These are phyloP conservation scores for Mortierella sp. DNA, from an alignment of 371 early-diverging fungal species.

Conservation along the genomic window DNA sequence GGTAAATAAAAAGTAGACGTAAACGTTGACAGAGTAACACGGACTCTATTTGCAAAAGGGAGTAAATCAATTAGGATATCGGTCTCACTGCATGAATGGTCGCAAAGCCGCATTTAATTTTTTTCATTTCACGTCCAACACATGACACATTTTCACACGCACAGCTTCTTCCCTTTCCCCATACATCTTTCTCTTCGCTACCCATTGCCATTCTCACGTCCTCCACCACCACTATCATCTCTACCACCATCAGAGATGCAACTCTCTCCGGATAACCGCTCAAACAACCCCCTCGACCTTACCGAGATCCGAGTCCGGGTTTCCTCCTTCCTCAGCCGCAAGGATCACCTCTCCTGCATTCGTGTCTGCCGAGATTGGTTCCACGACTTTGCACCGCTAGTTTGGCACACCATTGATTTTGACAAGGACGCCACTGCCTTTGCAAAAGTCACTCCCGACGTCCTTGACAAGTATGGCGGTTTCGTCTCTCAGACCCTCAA, in stretches of 20 bases:
- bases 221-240: neutral
- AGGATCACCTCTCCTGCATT: neutral
- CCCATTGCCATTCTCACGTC: neutral
- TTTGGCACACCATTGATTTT: neutral
- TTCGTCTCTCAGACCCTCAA: neutral
- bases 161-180: too few species aligned
- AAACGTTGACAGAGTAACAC: too few species aligned
- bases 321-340: neutral
- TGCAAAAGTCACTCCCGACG: rapidly evolving
- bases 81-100: too few species aligned
- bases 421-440: neutral
- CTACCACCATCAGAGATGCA: neutral
- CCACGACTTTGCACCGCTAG: neutral
- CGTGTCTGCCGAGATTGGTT: neutral
- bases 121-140: too few species aligned
- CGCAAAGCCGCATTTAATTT: too few species aligned
- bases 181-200: too few species aligned
- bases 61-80: too few species aligned
- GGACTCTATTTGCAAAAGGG: too few species aligned
- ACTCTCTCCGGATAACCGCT: neutral
- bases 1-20: too few species aligned
- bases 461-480: neutral
- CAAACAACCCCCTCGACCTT: neutral
- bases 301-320: neutral
- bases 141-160: too few species aligned